Base-by-base conservation (phyloP, 495 filamentous ascomycete genomes). In the Bathelium albidoporum region DNA sequence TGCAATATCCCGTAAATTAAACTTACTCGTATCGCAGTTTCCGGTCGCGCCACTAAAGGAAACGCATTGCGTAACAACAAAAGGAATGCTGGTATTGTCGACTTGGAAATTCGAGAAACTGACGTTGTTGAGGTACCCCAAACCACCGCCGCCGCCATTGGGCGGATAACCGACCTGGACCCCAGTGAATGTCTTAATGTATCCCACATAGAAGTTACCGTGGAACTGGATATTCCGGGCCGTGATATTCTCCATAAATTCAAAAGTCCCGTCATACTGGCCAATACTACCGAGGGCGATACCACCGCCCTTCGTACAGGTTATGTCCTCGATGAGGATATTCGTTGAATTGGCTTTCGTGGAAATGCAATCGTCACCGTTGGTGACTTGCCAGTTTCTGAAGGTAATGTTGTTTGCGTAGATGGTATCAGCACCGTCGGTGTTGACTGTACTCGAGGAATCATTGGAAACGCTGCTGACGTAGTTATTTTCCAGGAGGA, bases 91-190 rank as follows among this genome's bases (percentile, higher is more conserved):
- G 7, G 58, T 55, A 14, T 59, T 36, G n/a, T 59, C 2, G 16
- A 59, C 45, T 28, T 1, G 18, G 62, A 64, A 59, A 31, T 64
- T 39, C 2, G 9, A 12, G 29, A 64, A 64, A 20, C 58, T 64
- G 12, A 59, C 9, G 41, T 65, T 61, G 12, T 53, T 11, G 43
- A 20, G 9, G 26, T 31, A 49, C 1, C 77, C 77, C 4, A 78
- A 60, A n/a, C 78, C 78, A 1, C 76, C 77, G 22, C 78, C 78
- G 0, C 78, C 78, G n/a, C 78, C 77, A 62, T 80, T 79, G 0
- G 78, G 78, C 20, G 77, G 77, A 64, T 78, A 77, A 9, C 78
- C 76, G 26, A 70, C 69, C 59, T 74, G 73, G n/a, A 75, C 73
- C 28, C 67, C 76, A 0, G 78, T 79, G 53, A 26, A 71, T n/a